phyloP scores from a whole-genome alignment of 2,329 filamentous ascomycete genomes.

The Monosporascus sp. region DNA sequence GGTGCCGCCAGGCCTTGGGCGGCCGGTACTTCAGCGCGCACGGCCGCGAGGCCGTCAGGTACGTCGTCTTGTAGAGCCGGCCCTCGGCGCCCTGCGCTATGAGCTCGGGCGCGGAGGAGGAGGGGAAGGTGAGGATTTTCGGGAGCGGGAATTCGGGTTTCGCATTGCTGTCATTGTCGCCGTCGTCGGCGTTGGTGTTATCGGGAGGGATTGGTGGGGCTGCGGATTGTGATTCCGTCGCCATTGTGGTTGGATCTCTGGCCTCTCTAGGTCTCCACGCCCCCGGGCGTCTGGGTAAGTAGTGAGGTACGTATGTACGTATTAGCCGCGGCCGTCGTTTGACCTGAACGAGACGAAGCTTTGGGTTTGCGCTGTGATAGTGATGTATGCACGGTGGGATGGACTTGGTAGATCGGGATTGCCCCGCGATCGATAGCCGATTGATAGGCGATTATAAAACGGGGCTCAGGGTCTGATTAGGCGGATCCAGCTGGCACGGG shows the following conservation, averaged over 20 bases:
- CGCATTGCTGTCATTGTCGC: background rate
- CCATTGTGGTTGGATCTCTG: constrained; percentile 3
- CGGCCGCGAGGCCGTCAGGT: constrained; percentile 61
- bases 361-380: background rate
- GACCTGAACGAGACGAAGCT: too few species aligned
- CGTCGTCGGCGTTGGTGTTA: constrained; percentile 4
- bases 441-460: background rate
- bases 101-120: constrained; percentile 57
- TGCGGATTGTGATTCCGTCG: constrained; percentile 7
- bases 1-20: constrained; percentile 86
- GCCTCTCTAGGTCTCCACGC: too few species aligned
- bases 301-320: too few species aligned
- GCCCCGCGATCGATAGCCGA: background rate
- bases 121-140: constrained; percentile 57
- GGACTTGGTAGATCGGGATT: background rate
- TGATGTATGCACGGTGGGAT: too few species aligned
- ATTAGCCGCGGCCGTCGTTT: too few species aligned
- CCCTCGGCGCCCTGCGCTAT: constrained; percentile 94
- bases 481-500: too few species aligned
- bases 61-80: constrained; percentile 82
- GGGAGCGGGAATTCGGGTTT: constrained; percentile 49
- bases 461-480: background rate
- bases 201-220: constrained; percentile 3
- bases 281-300: too few species aligned
- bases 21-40: constrained; percentile 90